These are phyloP conservation scores for Fusarium chuoi DNA, from an alignment of 2,329 filamentous ascomycete species.

Conservation along the genomic window DNA sequence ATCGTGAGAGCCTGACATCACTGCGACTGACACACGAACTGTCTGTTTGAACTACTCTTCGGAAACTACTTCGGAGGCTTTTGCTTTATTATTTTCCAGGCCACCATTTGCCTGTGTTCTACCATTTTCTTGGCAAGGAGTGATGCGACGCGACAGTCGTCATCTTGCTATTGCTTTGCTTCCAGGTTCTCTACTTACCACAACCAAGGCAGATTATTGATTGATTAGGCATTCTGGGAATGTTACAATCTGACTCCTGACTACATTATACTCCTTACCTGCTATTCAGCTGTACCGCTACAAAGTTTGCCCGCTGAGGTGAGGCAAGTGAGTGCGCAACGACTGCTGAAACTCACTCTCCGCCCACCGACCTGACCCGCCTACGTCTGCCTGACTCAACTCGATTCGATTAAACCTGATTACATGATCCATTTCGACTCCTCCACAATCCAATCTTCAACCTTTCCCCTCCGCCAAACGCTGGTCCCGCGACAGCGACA, in stretches of 20 bases:
- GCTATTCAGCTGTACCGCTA: slow-evolving; percentile 1
- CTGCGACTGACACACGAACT: slow-evolving; percentile 2
- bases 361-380: slow-evolving; percentile 35
- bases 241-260: slow-evolving; percentile 7
- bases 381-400: slow-evolving; percentile 28
- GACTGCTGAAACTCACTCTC: slow-evolving; percentile 20
- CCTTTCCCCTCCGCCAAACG: slow-evolving; percentile 30
- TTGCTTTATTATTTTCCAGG: slow-evolving; percentile 3
- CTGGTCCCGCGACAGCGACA: slow-evolving; percentile 47
- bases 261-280: background rate
- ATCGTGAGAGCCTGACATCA: slow-evolving; percentile 34
- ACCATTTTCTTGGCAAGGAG: background rate
- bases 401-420: slow-evolving; percentile 27
- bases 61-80: background rate
- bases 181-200: background rate
- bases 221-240: slow-evolving; percentile 31
- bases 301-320: slow-evolving; percentile 4
- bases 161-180: background rate
- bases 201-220: slow-evolving; percentile 10
- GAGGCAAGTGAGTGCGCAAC: slow-evolving; percentile 4
- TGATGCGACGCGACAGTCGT: slow-evolving; percentile 23
- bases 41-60: background rate
- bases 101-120: background rate
- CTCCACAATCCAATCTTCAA: slow-evolving; percentile 30
- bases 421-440: slow-evolving; percentile 44